Conservation (phyloP, 2,329 filamentous ascomycete genomes). For the Cordyceps cateniannulata region DNA sequence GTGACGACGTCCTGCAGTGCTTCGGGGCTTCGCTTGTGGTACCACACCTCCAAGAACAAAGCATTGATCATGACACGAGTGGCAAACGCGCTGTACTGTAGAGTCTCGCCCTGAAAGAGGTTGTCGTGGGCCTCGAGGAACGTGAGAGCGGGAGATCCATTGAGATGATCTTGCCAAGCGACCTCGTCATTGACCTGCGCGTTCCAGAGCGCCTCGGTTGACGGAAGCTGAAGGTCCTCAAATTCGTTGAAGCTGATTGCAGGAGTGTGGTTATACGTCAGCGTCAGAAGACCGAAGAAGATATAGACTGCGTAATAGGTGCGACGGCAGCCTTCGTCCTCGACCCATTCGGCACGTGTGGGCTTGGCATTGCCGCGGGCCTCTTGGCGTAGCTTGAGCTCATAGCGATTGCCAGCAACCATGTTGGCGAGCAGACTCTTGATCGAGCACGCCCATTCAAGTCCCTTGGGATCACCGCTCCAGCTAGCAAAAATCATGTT, state of each 20-base stretch:
- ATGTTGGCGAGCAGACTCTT: conserved; percentile 97
- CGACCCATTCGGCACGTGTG: conserved; percentile 85
- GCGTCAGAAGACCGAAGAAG: conserved; percentile 89
- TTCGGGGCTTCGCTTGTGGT: conserved; percentile 97
- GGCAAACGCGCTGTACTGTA: conserved; percentile 92
- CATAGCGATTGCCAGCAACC: conserved; percentile 95
- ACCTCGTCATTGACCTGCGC: conserved; percentile 70
- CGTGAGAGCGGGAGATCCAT: conserved; percentile 65
- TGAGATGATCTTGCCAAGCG: conserved; percentile 75
- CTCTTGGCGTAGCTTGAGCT: conserved; percentile 88
- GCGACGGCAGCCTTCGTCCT: conserved; percentile 91
- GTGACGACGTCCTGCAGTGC: conserved; percentile 95
- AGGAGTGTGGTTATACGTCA: conserved; percentile 97
- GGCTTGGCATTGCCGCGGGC: conserved; percentile 71
- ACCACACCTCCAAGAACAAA: conserved; percentile 96
- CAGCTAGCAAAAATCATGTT: conserved; percentile 99
- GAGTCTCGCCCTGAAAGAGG: conserved; percentile 85
- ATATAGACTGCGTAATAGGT: conserved; percentile 99
- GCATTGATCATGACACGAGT: conserved; percentile 99
- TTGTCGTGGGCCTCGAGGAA: conserved; percentile 94
- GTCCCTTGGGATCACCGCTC: conserved; percentile 94
- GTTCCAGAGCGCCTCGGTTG: conserved; percentile 92
- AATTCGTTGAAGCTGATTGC: conserved; percentile 99
- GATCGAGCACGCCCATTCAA: conserved; percentile 98
- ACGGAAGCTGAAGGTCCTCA: conserved; percentile 84